Evolutionary conservation across 2,329 filamentous ascomycete genomes (phyloP).

Genomic region (Beauveria caledonica): DNA sequence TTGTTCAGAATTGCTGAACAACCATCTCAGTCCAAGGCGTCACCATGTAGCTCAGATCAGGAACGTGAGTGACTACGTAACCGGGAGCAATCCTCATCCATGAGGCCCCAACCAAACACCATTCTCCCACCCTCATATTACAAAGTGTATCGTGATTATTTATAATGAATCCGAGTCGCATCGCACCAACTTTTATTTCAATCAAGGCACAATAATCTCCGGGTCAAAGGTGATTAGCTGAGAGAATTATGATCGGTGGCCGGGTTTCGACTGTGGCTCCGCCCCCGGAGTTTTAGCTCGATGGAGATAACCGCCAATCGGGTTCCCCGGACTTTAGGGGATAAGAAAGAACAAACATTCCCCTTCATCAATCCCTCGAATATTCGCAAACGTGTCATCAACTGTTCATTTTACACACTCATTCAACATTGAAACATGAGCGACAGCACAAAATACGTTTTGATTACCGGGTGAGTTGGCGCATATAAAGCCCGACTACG

Average conservation of each 20-base stretch:
- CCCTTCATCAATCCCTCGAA: neutral
- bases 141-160: neutral
- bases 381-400: neutral
- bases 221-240: neutral
- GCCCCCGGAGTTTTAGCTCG: neutral
- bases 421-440: neutral
- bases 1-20: neutral
- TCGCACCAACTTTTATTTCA: too few species aligned
- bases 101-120: too few species aligned
- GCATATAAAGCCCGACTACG: neutral
- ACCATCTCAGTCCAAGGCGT: too few species aligned
- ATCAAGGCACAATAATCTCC: neutral
- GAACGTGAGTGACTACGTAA: too few species aligned
- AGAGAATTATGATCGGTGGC: neutral
- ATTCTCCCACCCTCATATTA: too few species aligned
- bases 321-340: neutral
- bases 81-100: too few species aligned
- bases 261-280: neutral
- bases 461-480: slow-evolving; percentile 40
- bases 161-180: too few species aligned
- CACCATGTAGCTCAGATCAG: too few species aligned
- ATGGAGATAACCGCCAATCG: neutral
- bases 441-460: slow-evolving; percentile 31
- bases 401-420: neutral
- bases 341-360: neutral